phyloP scores from a whole-genome alignment of 2,329 filamentous ascomycete genomes.

The Thelonectria olida region DNA sequence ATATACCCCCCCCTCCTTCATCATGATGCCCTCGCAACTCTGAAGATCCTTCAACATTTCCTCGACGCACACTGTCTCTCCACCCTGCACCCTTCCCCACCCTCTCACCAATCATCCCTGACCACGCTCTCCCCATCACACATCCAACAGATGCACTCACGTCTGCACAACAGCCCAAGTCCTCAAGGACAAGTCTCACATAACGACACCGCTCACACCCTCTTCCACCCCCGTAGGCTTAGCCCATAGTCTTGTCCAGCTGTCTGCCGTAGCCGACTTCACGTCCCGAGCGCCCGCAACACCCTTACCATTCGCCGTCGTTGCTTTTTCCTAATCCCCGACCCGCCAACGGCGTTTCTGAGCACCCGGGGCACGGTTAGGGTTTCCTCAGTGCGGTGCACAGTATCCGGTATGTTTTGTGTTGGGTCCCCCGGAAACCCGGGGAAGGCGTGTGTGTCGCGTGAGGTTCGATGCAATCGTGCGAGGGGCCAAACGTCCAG shows the following conservation, averaged over 20 bases:
- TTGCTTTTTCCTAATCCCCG: slow-evolving; percentile 10
- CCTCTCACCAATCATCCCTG: slow-evolving; percentile 28
- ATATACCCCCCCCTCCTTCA: not conserved
- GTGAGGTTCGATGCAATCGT: not conserved
- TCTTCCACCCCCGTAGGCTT: not conserved
- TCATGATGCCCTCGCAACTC: not conserved
- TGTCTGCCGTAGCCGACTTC: not conserved
- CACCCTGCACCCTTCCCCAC: slow-evolving; percentile 12
- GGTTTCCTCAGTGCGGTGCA: not conserved
- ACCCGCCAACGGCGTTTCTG: not conserved
- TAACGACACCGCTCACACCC: slow-evolving; percentile 6
- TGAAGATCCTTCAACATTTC: not conserved
- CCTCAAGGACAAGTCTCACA: not conserved
- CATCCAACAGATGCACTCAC: slow-evolving; percentile 1
- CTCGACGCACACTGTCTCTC: slow-evolving; percentile 1
- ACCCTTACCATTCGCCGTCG: not conserved
- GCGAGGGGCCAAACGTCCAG: not conserved
- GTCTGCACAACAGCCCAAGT: slow-evolving; percentile 1
- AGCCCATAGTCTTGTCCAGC: too few relatives aligned
- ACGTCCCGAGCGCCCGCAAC: slow-evolving; percentile 5
- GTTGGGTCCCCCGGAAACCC: not conserved
- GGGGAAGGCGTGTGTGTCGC: not conserved
- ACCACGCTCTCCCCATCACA: slow-evolving; percentile 16
- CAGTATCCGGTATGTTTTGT: not conserved
- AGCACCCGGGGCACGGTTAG: too few relatives aligned